Evolutionary conservation across 371 early-diverging fungal genomes (phyloP).

Genomic region (Capniomyces stellatus): DNA sequence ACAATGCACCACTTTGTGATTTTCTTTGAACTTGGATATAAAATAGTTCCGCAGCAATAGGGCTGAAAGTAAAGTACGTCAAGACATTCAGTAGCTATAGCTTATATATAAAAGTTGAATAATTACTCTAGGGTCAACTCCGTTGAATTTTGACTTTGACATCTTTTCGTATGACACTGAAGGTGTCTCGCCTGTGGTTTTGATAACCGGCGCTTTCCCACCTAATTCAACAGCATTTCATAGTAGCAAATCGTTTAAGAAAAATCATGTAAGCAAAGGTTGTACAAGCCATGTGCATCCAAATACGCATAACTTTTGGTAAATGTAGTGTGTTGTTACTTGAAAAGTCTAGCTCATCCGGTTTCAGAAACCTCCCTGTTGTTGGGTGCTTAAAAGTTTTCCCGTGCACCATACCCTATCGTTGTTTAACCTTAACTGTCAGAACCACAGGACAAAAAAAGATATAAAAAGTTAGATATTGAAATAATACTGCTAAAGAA

Average conservation of each 20-base stretch:
- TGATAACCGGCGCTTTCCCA: slow-evolving; percentile 29
- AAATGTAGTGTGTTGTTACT: too few relatives aligned
- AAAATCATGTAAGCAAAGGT: too few relatives aligned
- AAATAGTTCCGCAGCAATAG: too few relatives aligned
- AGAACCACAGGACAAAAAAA: background rate
- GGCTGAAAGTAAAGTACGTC: too few relatives aligned
- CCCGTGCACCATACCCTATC: slow-evolving; percentile 84
- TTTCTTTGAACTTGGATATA: too few relatives aligned
- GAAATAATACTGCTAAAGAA: background rate
- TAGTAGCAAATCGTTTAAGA: background rate
- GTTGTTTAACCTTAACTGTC: background rate
- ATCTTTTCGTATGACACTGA: slow-evolving; percentile 71
- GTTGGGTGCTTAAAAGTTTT: slow-evolving; percentile 58
- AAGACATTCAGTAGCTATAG: too few relatives aligned
- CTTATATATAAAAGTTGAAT: slow-evolving; percentile 15
- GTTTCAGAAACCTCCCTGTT: slow-evolving; percentile 61
- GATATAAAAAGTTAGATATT: too few relatives aligned
- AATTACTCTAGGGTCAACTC: slow-evolving; percentile 66
- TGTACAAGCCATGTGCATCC: too few relatives aligned
- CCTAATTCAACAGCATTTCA: background rate
- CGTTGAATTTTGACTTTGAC: slow-evolving; percentile 91
- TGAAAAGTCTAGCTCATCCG: slow-evolving; percentile 48
- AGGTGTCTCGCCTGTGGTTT: slow-evolving; percentile 39
- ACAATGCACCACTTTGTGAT: too few relatives aligned
- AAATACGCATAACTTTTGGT: too few relatives aligned